Evolutionary conservation across 208 protist species (phyloP).

Genomic region (Wallacemonas sp.): DNA sequence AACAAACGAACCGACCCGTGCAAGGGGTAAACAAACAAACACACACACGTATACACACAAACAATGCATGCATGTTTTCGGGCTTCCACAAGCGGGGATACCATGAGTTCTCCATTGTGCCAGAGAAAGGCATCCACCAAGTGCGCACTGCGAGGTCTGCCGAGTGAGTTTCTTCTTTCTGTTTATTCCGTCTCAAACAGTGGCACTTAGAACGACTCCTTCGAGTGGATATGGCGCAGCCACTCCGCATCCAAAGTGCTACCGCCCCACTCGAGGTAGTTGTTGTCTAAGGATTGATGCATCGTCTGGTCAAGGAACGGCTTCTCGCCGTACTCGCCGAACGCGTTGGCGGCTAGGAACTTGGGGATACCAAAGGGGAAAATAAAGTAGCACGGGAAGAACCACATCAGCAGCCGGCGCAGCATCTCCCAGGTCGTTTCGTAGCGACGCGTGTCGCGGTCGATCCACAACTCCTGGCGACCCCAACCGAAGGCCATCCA

Average conservation of each 20-base stretch:
- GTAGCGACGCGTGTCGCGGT: slow-evolving; percentile 79
- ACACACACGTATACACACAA: too few species aligned
- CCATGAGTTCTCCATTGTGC: too few species aligned
- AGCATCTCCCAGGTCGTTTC: slow-evolving; percentile 90
- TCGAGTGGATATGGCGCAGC: slow-evolving; percentile 88
- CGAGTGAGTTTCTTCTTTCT: too few species aligned
- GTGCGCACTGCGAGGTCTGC: too few species aligned
- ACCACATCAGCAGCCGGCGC: slow-evolving; percentile 81
- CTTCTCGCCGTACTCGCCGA: slow-evolving; percentile 89
- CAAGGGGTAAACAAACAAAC: too few species aligned
- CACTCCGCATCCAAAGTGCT: slow-evolving; percentile 83
- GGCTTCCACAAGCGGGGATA: too few species aligned
- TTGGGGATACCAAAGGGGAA: slow-evolving; percentile 89
- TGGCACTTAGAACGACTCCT: slow-evolving; percentile 75
- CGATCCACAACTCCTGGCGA: slow-evolving; percentile 86
- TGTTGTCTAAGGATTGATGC: slow-evolving; percentile 84
- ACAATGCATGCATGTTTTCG: too few species aligned
- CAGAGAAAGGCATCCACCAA: too few species aligned
- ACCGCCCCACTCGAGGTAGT: slow-evolving; percentile 87
- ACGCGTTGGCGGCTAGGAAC: slow-evolving; percentile 66
- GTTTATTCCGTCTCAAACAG: too few species aligned
- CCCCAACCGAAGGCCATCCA: slow-evolving; percentile 91
- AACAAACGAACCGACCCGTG: too few species aligned
- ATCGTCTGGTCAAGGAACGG: slow-evolving; percentile 79
- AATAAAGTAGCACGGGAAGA: slow-evolving; percentile 87